phyloP scores from a whole-genome alignment of 306 rosid genomes.

The Trichosanthes cucumerina region DNA sequence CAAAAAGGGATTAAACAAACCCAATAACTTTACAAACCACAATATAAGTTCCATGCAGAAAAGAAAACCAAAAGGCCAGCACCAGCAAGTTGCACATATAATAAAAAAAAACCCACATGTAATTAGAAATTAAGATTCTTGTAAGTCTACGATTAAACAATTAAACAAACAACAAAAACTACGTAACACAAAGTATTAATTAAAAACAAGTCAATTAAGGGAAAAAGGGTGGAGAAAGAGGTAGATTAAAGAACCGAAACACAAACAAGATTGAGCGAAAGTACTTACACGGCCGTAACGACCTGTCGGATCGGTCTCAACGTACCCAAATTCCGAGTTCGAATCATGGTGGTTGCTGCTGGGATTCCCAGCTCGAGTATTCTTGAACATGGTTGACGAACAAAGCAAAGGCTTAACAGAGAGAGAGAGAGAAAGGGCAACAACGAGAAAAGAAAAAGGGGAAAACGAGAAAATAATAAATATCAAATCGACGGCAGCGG shows the following conservation, averaged over 20 bases:
- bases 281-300: conserved; percentile 69
- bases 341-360: conserved; percentile 14
- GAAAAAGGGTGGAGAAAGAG: background rate
- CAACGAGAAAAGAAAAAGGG: background rate
- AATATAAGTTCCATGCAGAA: background rate
- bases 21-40: background rate
- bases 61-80: background rate
- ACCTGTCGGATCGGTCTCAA: conserved; percentile 67
- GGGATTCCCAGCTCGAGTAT: conserved; percentile 12
- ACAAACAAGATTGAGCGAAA: background rate
- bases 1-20: background rate
- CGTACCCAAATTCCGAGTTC: conserved; percentile 21
- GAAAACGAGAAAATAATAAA: background rate
- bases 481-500: background rate
- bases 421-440: background rate
- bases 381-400: conserved; percentile 29
- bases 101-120: background rate
- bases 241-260: background rate
- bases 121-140: background rate
- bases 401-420: background rate
- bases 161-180: background rate
- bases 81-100: conserved; percentile 4
- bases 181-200: background rate
- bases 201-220: background rate
- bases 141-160: background rate